Evolutionary conservation across 2,329 filamentous ascomycete genomes (phyloP).

Genomic region (Trichoderma endophyticum): DNA sequence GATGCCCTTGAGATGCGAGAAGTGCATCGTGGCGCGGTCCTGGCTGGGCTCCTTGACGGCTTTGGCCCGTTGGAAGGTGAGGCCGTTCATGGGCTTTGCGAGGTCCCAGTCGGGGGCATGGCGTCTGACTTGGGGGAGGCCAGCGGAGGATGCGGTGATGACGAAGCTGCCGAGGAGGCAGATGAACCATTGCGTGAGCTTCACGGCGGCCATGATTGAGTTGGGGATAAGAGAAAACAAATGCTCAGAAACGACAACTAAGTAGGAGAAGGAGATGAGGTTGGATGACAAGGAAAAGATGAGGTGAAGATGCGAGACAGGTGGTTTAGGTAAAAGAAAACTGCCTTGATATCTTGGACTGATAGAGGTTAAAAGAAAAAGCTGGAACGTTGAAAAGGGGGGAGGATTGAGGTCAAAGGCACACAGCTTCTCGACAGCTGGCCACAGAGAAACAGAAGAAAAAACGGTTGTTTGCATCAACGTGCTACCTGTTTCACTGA

Average conservation of each 20-base stretch:
- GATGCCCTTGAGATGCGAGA: conserved; percentile 36
- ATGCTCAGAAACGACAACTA: neutral
- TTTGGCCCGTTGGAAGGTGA: conserved; percentile 37
- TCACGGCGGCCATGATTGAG: neutral
- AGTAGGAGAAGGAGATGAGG: neutral
- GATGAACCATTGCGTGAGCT: neutral
- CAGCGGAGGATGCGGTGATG: neutral
- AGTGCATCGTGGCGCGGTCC: conserved; percentile 30
- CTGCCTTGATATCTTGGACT: neutral
- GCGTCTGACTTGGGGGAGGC: conserved; percentile 9
- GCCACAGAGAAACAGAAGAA: neutral
- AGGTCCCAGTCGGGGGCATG: conserved; percentile 31
- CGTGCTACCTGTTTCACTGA: neutral
- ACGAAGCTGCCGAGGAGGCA: conserved; percentile 17
- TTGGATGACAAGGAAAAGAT: neutral
- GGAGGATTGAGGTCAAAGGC: neutral
- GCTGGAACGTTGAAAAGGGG: neutral
- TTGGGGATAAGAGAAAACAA: neutral
- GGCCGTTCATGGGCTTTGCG: conserved; percentile 36
- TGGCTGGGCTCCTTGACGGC: conserved; percentile 26
- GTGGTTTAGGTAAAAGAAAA: neutral
- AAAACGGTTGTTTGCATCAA: neutral
- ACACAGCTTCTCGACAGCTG: neutral
- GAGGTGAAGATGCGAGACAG: neutral
- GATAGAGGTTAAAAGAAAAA: neutral